phyloP scores from a whole-genome alignment of 305 asterid species.

The Ilex paraguariensis region DNA sequence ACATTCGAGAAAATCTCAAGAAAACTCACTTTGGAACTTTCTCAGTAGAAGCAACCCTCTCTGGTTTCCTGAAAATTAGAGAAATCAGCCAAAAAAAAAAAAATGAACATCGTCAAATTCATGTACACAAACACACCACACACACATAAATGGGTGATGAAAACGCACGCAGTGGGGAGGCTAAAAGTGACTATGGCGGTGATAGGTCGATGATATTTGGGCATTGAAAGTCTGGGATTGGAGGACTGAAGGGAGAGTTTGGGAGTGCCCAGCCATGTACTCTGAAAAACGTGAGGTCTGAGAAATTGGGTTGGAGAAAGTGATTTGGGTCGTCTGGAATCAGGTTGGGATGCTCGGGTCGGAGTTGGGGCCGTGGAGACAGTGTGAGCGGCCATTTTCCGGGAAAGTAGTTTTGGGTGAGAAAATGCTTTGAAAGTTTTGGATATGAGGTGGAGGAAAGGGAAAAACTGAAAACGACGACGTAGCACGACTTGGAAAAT shows the following conservation, averaged over 20 bases:
- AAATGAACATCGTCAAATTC: too few relatives aligned
- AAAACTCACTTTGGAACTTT: constrained; percentile 52
- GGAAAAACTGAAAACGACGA: too few relatives aligned
- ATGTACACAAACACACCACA: too few relatives aligned
- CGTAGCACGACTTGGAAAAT: too few relatives aligned
- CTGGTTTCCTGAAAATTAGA: constrained; percentile 40
- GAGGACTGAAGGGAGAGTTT: constrained; percentile 21
- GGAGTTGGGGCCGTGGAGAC: constrained; percentile 24
- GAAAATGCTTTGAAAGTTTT: background rate
- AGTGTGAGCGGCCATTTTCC: constrained; percentile 40
- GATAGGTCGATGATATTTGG: constrained; percentile 19
- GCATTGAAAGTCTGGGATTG: constrained; percentile 22
- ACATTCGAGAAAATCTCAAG: constrained; percentile 4
- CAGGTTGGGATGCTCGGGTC: constrained; percentile 15
- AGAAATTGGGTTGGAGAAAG: constrained; percentile 2
- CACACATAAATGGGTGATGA: background rate
- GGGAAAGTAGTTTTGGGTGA: constrained; percentile 3
- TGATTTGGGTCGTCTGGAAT: constrained; percentile 10
- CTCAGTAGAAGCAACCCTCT: constrained; percentile 29
- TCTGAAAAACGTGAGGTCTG: constrained; percentile 11
- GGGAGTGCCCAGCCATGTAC: constrained; percentile 33
- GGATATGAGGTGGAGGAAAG: background rate
- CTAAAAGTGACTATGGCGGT: constrained; percentile 34
- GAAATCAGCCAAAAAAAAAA: background rate
- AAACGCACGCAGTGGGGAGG: constrained; percentile 45